Base-by-base conservation (phyloP, 331 rosid genomes). In the Malus hybrid region DNA sequence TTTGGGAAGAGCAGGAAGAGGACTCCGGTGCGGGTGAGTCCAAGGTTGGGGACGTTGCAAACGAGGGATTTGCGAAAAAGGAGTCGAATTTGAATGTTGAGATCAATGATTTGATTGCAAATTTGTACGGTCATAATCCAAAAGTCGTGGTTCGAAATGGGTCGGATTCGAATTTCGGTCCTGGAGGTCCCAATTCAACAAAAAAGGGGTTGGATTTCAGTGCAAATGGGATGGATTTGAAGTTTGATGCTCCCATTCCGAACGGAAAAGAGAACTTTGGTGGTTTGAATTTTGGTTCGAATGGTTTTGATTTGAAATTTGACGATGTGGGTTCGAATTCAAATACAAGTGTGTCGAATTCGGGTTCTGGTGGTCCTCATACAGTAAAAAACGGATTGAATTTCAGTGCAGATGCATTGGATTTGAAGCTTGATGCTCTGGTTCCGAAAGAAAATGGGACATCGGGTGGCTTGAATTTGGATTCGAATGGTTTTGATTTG, bases 1-100 rank as follows among this genome's bases (percentile, higher is more conserved):
- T 94, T 46, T 95, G 98, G 19, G 94, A 81, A 57, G 74, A 67
- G 77, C 91, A 83, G 68, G 88, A 81, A 42, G 73, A 72, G 73
- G 83, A 79, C 68, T 81, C 82, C 6, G 74, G 70, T 71, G 66
- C 57, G 19, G 75, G 54, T 31, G 76, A 72, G 77, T 76, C 24
- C 24, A 24, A 24, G 24, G 24, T 24, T 24, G 24, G 24, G 24
- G 24, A 24, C 24, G 24, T 24, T 50, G 72, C 67, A 28, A 56
- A 48, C 66, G 77, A 74, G 2, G 84, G 13, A 76, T 71, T 67
- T 39, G 80, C 39, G 20, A 83, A 67, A 65, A 80, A 46, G 65
- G 90, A 77, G 67, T 79, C 86, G 70, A 79, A 34, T 86, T 76
- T 79, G 72, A 84, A 85, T 62, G 73, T 70, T 75, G 77, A 74